Base-by-base conservation (phyloP, 148 eudicot species). In the Beta vulgaris region DNA sequence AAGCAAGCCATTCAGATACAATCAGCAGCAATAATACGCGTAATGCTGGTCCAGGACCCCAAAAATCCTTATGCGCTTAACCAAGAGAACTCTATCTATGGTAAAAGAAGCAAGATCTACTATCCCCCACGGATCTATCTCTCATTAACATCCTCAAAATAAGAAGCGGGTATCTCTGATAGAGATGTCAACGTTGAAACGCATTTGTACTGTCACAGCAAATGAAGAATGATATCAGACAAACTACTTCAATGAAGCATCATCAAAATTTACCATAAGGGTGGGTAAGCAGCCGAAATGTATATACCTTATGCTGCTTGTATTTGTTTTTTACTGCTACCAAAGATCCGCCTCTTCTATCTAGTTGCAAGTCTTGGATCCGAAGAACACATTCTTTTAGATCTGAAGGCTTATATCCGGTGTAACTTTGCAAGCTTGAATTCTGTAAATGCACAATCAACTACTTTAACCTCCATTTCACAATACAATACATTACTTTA, bases 271-370 rank as follows among this genome's bases (percentile, higher is more conserved):
- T 61, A 64, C 40, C 9, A 54, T 37, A 35, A 11, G 49, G 26
- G 72, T 18, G 46, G 37, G 0, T 57, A 28, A 59, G 15, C n/a
- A 6, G 67, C 35, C 35, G 8, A 57, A 64, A 26, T 70, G 11
- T 25, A 25, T 32, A 28, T 84, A 94, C 98, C 98, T 88, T 92
- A 71, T 89, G 92, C 46, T 86, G 86, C 80, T 86, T 89, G 90
- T 95, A 92, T 76, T 95, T 95, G 31, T 89, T 91, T 77, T 90
- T 80, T 8, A 88, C 69, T 16, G 98, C 96, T 15, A 81, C 82
- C 75, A 92, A 85, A 29, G 87, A 75, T 0, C 82, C 81, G 65
- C 91, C 96, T 69, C 84, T 79, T 84, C 73, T 89, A 43, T 88
- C 68, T 74, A 80, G 70, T 76, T 95, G 98, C 85, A 95, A 80